Base-by-base conservation (phyloP, 495 filamentous ascomycete genomes). In the Tuber magnatum region DNA sequence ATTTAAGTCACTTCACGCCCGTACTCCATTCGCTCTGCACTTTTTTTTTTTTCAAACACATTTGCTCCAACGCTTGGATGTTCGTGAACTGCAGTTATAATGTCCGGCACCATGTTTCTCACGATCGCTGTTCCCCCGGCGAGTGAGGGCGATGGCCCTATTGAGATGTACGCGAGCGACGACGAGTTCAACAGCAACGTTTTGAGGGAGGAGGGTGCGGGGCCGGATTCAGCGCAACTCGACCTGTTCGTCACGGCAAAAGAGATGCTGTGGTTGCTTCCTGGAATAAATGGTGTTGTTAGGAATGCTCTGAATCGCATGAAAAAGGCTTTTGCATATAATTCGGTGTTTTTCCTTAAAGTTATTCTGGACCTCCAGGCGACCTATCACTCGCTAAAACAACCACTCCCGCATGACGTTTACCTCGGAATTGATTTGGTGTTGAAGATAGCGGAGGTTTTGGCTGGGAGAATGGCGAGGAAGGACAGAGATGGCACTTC, bases 251-350 rank as follows among this genome's bases (percentile, higher is more conserved):
- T 81, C 18, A 56, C 74, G 28, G 81, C 79, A 39, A 76, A 82
- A 74, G 76, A 80, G 73, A 75, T 75, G 24, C 41, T 83, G 32
- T 83, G 81, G 78, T 69, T 81, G 70, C 61, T 75, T 68, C 81
- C 81, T n/a, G 75, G 76, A 40, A 81, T 83, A 73, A 73, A 82
- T 44, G 71, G 77, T 35, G 74, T 83, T 68, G 81, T 83, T 46
- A 68, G 75, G 41, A 74, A 71, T 72, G 76, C 81, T 32, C 68
- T 83, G 70, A 76, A 68, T 44, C 78, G 81, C 46, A 82, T 83
- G 81, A 78, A 81, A 68, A 81, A 76, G 43, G 76, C 79, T 28
- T 83, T 82, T 56, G 81, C 81, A 43, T 83, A 83, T 70, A 83
- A 83, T 73, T 79, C 78, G 5, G 81, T 79, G 18, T 83, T 79